Evolutionary conservation across 2,329 filamentous ascomycete genomes (phyloP), one percentile per base, ranked within the genome.

Genomic region (Cladobotryum protrusum): DNA sequence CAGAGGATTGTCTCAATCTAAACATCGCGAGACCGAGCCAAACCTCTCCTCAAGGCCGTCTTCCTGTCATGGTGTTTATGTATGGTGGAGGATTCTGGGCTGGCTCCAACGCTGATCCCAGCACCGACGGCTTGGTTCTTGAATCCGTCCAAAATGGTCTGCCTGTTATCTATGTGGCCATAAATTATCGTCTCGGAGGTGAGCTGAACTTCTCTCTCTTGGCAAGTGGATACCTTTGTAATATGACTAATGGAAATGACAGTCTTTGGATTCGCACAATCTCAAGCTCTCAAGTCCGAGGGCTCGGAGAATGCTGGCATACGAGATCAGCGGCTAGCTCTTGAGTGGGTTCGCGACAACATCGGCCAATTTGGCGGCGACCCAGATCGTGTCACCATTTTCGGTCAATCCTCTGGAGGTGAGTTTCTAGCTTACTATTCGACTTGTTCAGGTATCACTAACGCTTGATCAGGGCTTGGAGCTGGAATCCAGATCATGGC

Each of bases 331-430:
- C 69, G 77, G 2, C 55, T 71, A 2, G 70, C 68, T 1, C 56
- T 74, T 2, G 60, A 66, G 40, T 74, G 71, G 71, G 63, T 73
- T 24, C 66, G 68, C 33, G 66, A 72, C 37, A 73, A 58, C 57
- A 73, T 79, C 19, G 67, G 58, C 8, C 61, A 62, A 1, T 81
- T 81, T 54, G 76, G 76, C 15, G 78, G 78, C 13, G 72, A 77
- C 52, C 62, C 70, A 1, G 45, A 60, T 2, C 61, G 62, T n/a
- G 75, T 77, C 53, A 67, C 68, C 7, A 63, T 59, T 2, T 59
- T 59, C 47, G 58, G 58, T 1, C 58, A 59, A 33, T 59, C 71
- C 42, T 70, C 65, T 6, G 67, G 67, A 29, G 54, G 56, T 53
- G 19, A 14, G 18, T 43, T 8, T 29, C 4, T 9, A 9, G 6